Percentiles rank a stretch among this genome's conserved stretches.
Conservation (phyloP, 2,329 filamentous ascomycete species). For the Botrytis byssoidea region DNA sequence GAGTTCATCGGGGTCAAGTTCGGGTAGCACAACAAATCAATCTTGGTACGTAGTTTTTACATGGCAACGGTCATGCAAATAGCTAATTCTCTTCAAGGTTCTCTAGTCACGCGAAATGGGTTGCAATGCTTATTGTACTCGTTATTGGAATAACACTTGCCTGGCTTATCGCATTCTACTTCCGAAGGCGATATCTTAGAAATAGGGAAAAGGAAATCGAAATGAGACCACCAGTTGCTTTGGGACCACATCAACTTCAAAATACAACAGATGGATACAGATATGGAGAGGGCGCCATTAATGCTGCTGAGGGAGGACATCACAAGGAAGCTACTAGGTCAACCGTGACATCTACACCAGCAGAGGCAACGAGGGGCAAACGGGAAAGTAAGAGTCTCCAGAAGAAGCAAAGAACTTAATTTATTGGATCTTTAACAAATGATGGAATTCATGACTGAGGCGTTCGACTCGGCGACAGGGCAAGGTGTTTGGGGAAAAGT, state of each 20-base stretch:
- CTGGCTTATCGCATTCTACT: conserved; percentile 66
- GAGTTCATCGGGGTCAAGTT: conserved; percentile 23
- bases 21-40: background rate
- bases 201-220: conserved; percentile 57
- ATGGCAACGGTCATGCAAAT: background rate
- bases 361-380: conserved; percentile 22
- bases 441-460: conserved; percentile 6
- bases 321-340: conserved; percentile 25
- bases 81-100: conserved; percentile 51
- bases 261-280: conserved; percentile 31
- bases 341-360: conserved; percentile 22
- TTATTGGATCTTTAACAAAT: background rate
- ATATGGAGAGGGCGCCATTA: conserved; percentile 27
- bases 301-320: conserved; percentile 22
- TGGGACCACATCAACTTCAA: conserved; percentile 42
- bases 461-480: conserved; percentile 8
- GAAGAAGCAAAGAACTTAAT: conserved; percentile 25
- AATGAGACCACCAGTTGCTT: conserved; percentile 40
- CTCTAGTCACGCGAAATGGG: conserved; percentile 72
- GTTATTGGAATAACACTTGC: conserved; percentile 65
- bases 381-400: conserved; percentile 28
- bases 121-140: conserved; percentile 76
- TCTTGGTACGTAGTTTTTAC: conserved; percentile 24
- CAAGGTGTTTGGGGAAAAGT: conserved; percentile 7
- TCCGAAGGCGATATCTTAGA: conserved; percentile 71